Conservation (phyloP, 768 basidiomycete species). For the Calvatia gigantea region DNA sequence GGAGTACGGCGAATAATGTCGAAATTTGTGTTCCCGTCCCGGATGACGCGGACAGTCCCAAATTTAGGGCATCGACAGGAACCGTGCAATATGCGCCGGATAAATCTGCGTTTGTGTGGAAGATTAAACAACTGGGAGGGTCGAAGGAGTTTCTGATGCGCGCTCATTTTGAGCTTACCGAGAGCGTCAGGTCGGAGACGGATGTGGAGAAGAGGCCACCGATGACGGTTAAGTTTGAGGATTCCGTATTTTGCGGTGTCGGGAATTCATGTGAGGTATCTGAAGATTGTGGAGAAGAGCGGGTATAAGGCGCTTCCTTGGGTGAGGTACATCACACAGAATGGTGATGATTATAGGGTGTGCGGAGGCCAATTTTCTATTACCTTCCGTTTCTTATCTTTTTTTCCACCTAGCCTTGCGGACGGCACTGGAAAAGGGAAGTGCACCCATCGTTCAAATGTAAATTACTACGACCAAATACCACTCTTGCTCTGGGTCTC, state of each 20-base stretch:
- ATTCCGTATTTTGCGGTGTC: conserved; percentile 99
- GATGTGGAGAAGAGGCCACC: conserved; percentile 89
- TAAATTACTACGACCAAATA: too few species aligned
- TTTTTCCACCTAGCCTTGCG: conserved; percentile 46
- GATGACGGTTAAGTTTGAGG: conserved; percentile 95
- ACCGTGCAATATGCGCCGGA: conserved; percentile 97
- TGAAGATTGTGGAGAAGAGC: conserved; percentile 98
- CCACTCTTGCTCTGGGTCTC: too few species aligned
- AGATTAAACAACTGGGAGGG: conserved; percentile 96
- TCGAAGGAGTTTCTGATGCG: conserved; percentile 97
- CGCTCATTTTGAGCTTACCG: conserved; percentile 94
- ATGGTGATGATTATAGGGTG: conserved; percentile 93
- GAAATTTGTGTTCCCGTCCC: conserved; percentile 99
- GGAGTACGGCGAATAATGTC: conserved; percentile 97
- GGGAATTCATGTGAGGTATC: conserved; percentile 94
- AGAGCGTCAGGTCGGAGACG: conserved; percentile 64
- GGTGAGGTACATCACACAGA: conserved; percentile 93
- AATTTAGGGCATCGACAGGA: conserved; percentile 94
- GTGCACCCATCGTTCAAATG: conserved; percentile 13
- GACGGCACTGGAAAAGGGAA: conserved; percentile 67
- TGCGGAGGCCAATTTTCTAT: conserved; percentile 22
- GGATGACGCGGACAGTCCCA: conserved; percentile 96
- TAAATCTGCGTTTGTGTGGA: conserved; percentile 98
- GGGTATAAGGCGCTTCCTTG: conserved; percentile 96
- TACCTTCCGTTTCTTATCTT: neutral